Evolutionary conservation across 73 alveolate species (phyloP).

Genomic region (Paramecium octaurelia): DNA sequence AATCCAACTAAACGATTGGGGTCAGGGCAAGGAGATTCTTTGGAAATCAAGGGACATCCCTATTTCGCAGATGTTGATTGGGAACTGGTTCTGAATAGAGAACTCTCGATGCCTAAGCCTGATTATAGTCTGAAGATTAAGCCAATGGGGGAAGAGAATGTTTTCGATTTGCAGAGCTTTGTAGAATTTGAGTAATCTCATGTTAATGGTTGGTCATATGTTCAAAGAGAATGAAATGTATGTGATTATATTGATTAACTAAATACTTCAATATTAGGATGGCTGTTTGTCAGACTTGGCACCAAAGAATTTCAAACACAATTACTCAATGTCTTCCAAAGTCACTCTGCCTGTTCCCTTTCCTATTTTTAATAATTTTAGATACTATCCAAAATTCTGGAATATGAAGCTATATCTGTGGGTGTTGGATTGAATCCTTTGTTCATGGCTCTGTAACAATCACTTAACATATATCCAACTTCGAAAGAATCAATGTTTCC

Average conservation of each 20-base stretch:
- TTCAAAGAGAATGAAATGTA: neutral
- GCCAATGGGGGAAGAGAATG: neutral
- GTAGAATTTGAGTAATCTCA: slow-evolving; percentile 6
- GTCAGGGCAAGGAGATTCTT: slow-evolving; percentile 80
- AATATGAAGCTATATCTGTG: slow-evolving; percentile 30
- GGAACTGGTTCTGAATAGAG: slow-evolving; percentile 49
- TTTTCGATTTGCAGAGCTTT: neutral
- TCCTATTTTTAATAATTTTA: neutral
- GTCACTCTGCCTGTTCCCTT: slow-evolving; percentile 46
- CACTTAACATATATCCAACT: slow-evolving; percentile 48
- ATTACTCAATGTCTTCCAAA: neutral
- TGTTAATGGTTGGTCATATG: slow-evolving; percentile 49
- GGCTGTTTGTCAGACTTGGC: slow-evolving; percentile 32
- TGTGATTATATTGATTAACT: neutral
- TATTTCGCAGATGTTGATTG: slow-evolving; percentile 12
- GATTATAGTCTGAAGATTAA: slow-evolving; percentile 2
- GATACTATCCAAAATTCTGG: slow-evolving; percentile 42
- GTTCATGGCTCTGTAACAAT: slow-evolving; percentile 48
- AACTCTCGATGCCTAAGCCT: neutral
- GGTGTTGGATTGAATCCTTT: slow-evolving; percentile 56
- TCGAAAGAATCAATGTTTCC: slow-evolving; percentile 50
- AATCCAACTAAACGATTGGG: slow-evolving; percentile 91
- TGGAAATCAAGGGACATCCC: neutral
- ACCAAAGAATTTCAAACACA: slow-evolving; percentile 41
- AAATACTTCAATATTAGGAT: neutral